Base-by-base conservation (phyloP, 305 asterid species). In the Solanum hybrid region DNA sequence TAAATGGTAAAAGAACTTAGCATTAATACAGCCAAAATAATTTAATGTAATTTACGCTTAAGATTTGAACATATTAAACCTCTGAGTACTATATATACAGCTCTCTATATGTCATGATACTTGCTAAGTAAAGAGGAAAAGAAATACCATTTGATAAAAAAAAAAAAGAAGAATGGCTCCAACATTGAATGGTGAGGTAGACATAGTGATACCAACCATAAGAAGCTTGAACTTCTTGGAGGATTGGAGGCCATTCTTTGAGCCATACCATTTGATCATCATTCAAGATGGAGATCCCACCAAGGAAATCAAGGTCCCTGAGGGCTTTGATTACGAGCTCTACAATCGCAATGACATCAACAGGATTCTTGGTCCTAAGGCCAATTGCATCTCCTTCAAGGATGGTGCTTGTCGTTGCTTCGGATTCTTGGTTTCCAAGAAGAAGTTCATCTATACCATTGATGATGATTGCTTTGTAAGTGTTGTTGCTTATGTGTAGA, bases 381-480 rank as follows among this genome's bases (percentile, higher is more conserved):
- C 94, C 6, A 89, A 88, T 37, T 93, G 95, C 80, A 94, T 93
- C 80, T 94, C 96, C 77, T 94, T 94, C 90, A 94, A 94, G 93
- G 95, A 94, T 76, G 92, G 94, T 37, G 96, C 96, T 29, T 93
- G 96, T 76, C 92, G 96, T 24, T 94, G 96, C 89, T 94, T 94
- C 77, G 95, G 95, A 13, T 94, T 91, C 35, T 91, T 93, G 93
- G 93, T 94, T 3, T 94, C 94, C 84, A 92, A 92, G 90, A 93
- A 92, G 93, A 92, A 93, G 93, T 93, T 93, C 79, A 93, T 94
- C 85, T 93, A 38, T 82, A 94, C 96, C 66, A 92, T 94, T 86
- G 96, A 94, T 46, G 95, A 94, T 77, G 96, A 94, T 35, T 94
- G 96, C 92, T 94, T 94, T 90, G 95, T 92, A 81, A 91, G 93